A percentile compares a stretch with the other conserved stretches of the same genome.
Conservation (phyloP, 2,329 filamentous ascomycete genomes). For the Diplodia corticola region DNA sequence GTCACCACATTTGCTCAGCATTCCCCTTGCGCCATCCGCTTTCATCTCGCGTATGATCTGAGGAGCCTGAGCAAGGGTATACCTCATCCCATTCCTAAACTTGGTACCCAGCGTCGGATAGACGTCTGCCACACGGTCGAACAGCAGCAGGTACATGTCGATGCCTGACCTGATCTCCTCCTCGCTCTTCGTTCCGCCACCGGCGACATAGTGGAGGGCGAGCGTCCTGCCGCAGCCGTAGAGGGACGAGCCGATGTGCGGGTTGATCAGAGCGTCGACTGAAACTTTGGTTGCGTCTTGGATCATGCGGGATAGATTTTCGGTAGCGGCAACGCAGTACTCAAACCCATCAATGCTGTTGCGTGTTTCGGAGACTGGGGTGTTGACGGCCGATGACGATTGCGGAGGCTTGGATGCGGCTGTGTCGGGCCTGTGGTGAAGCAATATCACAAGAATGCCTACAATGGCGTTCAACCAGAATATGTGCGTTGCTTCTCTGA, state of each 20-base stretch:
- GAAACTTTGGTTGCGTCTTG: slow-evolving; percentile 34
- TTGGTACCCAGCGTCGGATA: slow-evolving; percentile 33
- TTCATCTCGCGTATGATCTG: slow-evolving; percentile 25
- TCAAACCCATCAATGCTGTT: neutral
- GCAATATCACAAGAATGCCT: slow-evolving; percentile 30
- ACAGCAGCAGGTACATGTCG: slow-evolving; percentile 31
- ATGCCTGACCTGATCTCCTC: slow-evolving; percentile 30
- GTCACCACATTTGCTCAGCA: slow-evolving; percentile 34
- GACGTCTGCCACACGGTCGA: slow-evolving; percentile 34
- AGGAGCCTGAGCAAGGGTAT: slow-evolving; percentile 24
- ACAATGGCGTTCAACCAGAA: slow-evolving; percentile 33
- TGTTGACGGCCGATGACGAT: neutral
- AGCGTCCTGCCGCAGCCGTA: slow-evolving; percentile 33
- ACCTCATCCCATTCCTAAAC: slow-evolving; percentile 31
- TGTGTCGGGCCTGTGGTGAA: slow-evolving; percentile 29
- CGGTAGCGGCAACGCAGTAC: slow-evolving; percentile 30
- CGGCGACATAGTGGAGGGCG: slow-evolving; percentile 32
- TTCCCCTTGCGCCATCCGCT: slow-evolving; percentile 30
- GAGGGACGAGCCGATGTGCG: slow-evolving; percentile 30
- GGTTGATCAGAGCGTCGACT: slow-evolving; percentile 30
- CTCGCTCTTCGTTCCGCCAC: slow-evolving; percentile 27
- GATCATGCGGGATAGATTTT: slow-evolving; percentile 31
- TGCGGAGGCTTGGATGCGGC: neutral
- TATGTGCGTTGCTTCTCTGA: slow-evolving; percentile 17
- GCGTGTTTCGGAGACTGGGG: neutral